Base-by-base conservation (phyloP, 306 rosid genomes). In the Lablab purpureus region DNA sequence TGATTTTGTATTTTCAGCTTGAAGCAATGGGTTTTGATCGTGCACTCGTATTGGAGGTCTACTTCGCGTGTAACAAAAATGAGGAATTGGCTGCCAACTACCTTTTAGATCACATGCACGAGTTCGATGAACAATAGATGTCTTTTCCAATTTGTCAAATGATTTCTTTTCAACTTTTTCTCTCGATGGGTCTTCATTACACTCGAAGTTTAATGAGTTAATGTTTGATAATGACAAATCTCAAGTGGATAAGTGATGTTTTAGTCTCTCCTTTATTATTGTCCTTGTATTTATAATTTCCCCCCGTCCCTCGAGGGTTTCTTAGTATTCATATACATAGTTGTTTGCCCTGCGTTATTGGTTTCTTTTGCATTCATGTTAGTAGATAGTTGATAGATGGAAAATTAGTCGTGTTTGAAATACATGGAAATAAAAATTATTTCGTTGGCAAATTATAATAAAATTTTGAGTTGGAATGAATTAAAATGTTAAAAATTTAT, bases 61-160 rank as follows among this genome's bases (percentile, higher is more conserved):
- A 77, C 82, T 88, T 93, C 19, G 94, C 97, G 1, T 93, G 97
- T 83, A 91, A 93, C 94, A 93, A 91, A 68, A 89, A 89, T 17
- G 97, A 93, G 86, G 97, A 93, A 79, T 74, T 93, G 88, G 96
- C 96, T 68, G 97, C 97, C 18, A 93, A 93, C 88, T 93, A 89
- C 68, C 94, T 93, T 63, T 71, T 91, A 68, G 94, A 93, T 87
- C 96, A 93, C 77, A 89, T 88, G 76, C 91, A 93, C 40, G 96
- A 93, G 83, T 90, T 90, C 62, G 94, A 90, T 22, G 97, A 91
- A 67, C 83, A 87, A 88, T 68, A 41, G 46, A 27, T 59, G 25
- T 36, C 30, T 55, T 22, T 19, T 63, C 22, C 50, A 14, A 28
- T 52, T 67, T 30, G 52, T 10, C 17, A 62, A 68, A 70, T 73